phyloP scores from a whole-genome alignment of 176 grass and related monocot species.

The Elaeis guineensis region DNA sequence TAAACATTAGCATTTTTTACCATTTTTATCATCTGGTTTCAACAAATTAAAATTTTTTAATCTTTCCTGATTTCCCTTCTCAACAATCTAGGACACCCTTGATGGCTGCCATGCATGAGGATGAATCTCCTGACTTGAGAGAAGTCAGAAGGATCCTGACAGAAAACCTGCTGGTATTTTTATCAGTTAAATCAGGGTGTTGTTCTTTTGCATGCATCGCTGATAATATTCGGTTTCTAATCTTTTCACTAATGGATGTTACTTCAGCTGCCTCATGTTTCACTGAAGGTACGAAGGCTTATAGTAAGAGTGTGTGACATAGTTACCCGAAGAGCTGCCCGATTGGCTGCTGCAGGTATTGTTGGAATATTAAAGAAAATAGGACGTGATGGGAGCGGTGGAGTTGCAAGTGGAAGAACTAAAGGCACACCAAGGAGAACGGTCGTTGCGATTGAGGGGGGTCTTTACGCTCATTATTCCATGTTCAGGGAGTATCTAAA shows the following conservation, averaged over 20 bases:
- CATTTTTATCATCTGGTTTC: no score
- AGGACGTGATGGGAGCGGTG: constrained; percentile 29
- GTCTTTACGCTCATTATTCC: constrained; percentile 46
- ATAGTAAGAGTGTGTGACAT: constrained; percentile 59
- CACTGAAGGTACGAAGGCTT: constrained; percentile 56
- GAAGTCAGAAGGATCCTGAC: constrained; percentile 58
- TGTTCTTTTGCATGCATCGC: not conserved
- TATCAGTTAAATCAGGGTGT: not conserved
- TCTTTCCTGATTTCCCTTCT: not conserved
- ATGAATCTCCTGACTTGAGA: constrained; percentile 73
- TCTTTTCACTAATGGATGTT: no score
- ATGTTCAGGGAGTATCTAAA: constrained; percentile 63
- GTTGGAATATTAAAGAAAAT: constrained; percentile 74
- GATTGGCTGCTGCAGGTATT: constrained; percentile 74
- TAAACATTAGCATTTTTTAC: no score
- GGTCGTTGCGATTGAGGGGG: constrained; percentile 65
- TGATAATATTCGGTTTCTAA: no score
- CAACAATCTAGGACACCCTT: constrained; percentile 45
- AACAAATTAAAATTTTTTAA: no score
- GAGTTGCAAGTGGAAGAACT: constrained; percentile 1
- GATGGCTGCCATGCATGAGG: constrained; percentile 70
- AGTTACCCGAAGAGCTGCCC: constrained; percentile 52
- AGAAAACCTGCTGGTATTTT: constrained; percentile 51
- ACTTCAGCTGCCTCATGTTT: constrained; percentile 41
- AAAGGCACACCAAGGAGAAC: constrained; percentile 35